Evolutionary conservation across 2,329 filamentous ascomycete species (phyloP), one percentile per base, ranked within the genome.

Genomic region (Cladobotryum protrusum): DNA sequence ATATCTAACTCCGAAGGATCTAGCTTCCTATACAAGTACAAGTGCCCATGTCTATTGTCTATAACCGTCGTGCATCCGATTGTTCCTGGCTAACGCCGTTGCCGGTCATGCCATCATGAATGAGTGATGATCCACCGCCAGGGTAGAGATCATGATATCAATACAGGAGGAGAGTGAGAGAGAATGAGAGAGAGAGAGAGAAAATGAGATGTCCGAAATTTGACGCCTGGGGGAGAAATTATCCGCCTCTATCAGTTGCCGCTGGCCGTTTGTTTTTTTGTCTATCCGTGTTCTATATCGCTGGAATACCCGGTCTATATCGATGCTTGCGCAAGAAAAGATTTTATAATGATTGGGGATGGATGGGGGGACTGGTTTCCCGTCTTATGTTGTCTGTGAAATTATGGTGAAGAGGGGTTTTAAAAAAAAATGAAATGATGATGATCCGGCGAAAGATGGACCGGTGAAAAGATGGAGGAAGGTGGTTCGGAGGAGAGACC

Each of bases 121-220:
- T 18, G 3, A 13, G 13, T 18, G 18, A 29, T 18, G 39, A 42
- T 42, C 15, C 15, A 19, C 39, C 39, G 19, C 36, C 45, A 29
- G 18, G 19, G 35, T n/a, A 5, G 39, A 35, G 32, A 13, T 39
- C 34, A 39, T 46, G 20, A 50, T 50, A 50, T 17, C 41, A 47
- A 34, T 50, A 47, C 43, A 50, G 48, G 24, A 24, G 20, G 20
- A 29, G 24, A 9, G 24, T 29, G 24, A 8, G 24, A 9, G 24
- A 8, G 24, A 8, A 9, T 29, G 24, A 8, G 24, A 8, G 24
- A 29, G 24, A 29, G 24, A 29, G 24, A 29, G 42, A 34, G 17
- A 33, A 12, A 32, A 39, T 15, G 17, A 6, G 12, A 14, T 12
- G 7, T 12, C 18, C n/a, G n/a, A 6, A 37, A 24, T 17, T 11